Conservation (phyloP, 371 early-diverging fungal species). For the Mucor piriformis region DNA sequence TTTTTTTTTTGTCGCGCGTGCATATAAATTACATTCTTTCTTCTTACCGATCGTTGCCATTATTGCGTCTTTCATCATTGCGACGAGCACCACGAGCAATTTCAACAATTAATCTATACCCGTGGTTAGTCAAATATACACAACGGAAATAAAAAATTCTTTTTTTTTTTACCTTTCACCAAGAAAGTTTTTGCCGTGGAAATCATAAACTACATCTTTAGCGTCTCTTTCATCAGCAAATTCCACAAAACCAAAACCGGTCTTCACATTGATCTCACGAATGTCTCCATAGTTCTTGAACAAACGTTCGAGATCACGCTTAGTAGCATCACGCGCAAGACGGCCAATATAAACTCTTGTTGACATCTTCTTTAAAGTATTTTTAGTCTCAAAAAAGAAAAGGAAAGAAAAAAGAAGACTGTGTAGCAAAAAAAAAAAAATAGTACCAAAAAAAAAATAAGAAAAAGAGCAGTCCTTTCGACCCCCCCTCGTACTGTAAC, state of each 20-base stretch:
- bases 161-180: slow-evolving; percentile 67
- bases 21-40: not conserved
- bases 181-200: slow-evolving; percentile 70
- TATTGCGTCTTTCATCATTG: slow-evolving; percentile 47
- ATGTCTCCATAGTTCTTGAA: slow-evolving; percentile 72
- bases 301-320: slow-evolving; percentile 71
- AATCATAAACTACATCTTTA: slow-evolving; percentile 74
- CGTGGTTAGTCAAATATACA: too few relatives aligned
- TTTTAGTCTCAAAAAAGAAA: not conserved
- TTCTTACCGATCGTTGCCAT: slow-evolving; percentile 45
- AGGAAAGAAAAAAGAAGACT: not conserved
- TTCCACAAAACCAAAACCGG: slow-evolving; percentile 82
- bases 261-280: slow-evolving; percentile 74
- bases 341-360: slow-evolving; percentile 76
- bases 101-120: slow-evolving; percentile 78
- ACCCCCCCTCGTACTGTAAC: too few relatives aligned
- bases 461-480: too few relatives aligned
- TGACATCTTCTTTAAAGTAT: slow-evolving; percentile 25
- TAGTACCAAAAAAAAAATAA: not conserved
- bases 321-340: slow-evolving; percentile 68
- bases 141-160: too few relatives aligned
- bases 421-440: not conserved
- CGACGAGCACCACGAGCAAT: slow-evolving; percentile 71
- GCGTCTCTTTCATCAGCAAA: slow-evolving; percentile 75
- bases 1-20: not conserved